phyloP scores from a whole-genome alignment of 1,139 yeast species.

The Saccharomyces hybrid region DNA sequence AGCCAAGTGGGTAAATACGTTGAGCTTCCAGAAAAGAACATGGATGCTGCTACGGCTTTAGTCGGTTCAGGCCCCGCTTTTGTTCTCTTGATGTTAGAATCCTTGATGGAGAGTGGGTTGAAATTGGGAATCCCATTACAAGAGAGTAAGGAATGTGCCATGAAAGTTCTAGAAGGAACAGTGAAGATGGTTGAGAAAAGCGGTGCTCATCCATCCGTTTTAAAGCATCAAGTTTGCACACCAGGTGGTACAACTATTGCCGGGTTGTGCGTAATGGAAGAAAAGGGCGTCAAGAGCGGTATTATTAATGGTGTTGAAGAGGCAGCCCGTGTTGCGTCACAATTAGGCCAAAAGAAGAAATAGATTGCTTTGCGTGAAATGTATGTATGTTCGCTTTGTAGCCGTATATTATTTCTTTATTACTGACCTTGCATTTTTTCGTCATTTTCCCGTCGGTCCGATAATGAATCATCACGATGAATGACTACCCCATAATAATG shows the following conservation, averaged over 20 bases:
- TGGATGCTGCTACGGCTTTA: slow-evolving; percentile 93
- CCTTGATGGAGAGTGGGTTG: slow-evolving; percentile 90
- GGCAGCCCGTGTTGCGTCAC: slow-evolving; percentile 77
- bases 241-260: slow-evolving; percentile 99
- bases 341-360: slow-evolving; percentile 58
- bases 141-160: slow-evolving; percentile 82
- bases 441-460: background rate
- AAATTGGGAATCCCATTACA: slow-evolving; percentile 90
- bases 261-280: slow-evolving; percentile 89
- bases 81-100: slow-evolving; percentile 80
- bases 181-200: slow-evolving; percentile 77
- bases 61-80: slow-evolving; percentile 98
- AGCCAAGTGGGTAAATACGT: slow-evolving; percentile 63
- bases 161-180: slow-evolving; percentile 95
- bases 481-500: slow-evolving; percentile 2
- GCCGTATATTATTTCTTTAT: background rate
- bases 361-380: background rate
- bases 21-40: slow-evolving; percentile 78
- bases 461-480: background rate
- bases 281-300: slow-evolving; percentile 78
- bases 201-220: slow-evolving; percentile 87
- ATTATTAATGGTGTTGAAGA: slow-evolving; percentile 86
- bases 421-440: background rate
- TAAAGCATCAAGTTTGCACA: slow-evolving; percentile 86
- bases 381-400: background rate